These are phyloP conservation scores for Nicotiana tabacum DNA, from an alignment of 257 asterid genomes.

Conservation along the genomic window DNA sequence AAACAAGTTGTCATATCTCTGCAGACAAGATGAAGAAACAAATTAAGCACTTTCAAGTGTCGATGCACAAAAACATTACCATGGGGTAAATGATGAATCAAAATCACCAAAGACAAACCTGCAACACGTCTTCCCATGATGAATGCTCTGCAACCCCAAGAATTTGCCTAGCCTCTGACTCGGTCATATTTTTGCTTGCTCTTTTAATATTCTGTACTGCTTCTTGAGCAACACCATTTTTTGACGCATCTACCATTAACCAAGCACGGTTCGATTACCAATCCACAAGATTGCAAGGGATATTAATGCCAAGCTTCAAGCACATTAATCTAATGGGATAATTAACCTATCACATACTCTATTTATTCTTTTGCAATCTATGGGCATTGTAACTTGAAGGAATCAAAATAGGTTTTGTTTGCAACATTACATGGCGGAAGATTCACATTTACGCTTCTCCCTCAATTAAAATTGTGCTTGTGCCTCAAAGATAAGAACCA, in stretches of 20 bases:
- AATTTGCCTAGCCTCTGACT: conserved; percentile 71
- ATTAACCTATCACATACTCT: neutral
- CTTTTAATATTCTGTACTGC: conserved; percentile 47
- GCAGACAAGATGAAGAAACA: conserved; percentile 11
- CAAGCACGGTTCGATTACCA: neutral
- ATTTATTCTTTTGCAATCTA: neutral
- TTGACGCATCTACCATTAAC: conserved; percentile 53
- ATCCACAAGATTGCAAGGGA: neutral
- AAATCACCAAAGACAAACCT: conserved; percentile 32
- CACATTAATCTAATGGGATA: neutral
- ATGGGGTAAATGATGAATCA: neutral
- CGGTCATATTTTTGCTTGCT: conserved; percentile 61
- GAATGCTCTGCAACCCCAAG: conserved; percentile 63
- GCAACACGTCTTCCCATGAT: conserved; percentile 68
- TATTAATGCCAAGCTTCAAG: neutral
- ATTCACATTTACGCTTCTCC: conserved; percentile 1
- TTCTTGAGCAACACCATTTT: conserved; percentile 72
- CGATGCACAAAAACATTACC: neutral
- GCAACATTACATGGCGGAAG: neutral
- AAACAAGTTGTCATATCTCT: conserved; percentile 58
- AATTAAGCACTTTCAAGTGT: neutral
- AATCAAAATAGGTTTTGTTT: neutral
- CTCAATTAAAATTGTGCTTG: neutral
- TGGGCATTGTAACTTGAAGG: neutral
- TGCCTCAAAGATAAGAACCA: neutral